phyloP scores from a whole-genome alignment of 2,329 filamentous ascomycete genomes.

The Bipolaris cookei region DNA sequence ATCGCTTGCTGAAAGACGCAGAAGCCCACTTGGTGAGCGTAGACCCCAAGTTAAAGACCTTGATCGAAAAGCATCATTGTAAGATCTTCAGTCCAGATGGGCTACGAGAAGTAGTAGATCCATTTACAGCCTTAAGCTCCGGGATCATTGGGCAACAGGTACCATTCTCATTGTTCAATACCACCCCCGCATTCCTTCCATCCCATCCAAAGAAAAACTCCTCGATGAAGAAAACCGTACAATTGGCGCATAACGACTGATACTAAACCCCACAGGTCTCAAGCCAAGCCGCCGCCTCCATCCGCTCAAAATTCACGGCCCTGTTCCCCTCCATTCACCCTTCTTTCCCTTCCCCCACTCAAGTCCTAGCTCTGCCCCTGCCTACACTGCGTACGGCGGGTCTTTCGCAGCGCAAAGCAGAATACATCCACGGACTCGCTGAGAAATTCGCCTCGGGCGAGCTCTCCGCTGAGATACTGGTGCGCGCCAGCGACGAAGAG shows the following conservation, averaged over 20 bases:
- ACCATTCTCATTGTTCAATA: conserved; percentile 5
- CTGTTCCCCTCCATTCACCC: conserved; percentile 59
- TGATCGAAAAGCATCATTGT: conserved; percentile 79
- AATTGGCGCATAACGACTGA: too few relatives aligned
- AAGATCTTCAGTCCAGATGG: conserved; percentile 80
- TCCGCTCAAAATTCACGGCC: conserved; percentile 69
- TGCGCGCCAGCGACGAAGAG: conserved; percentile 82
- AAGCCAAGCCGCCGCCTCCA: conserved; percentile 85
- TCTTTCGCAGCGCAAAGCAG: conserved; percentile 91
- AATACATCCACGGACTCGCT: conserved; percentile 88
- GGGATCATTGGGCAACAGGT: conserved; percentile 92
- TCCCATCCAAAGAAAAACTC: too few relatives aligned
- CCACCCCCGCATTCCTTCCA: too few relatives aligned
- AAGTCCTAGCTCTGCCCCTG: conserved; percentile 66
- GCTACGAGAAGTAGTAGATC: conserved; percentile 83
- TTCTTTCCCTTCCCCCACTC: conserved; percentile 75
- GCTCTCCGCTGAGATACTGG: conserved; percentile 75
- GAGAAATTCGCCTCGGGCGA: conserved; percentile 79
- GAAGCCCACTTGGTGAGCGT: conserved; percentile 74
- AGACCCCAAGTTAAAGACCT: conserved; percentile 72
- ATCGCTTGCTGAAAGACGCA: conserved; percentile 75
- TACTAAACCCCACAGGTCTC: conserved; percentile 65
- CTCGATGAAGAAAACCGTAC: too few relatives aligned
- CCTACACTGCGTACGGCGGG: conserved; percentile 81
- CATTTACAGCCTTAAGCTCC: conserved; percentile 81